Base-by-base conservation (phyloP, 306 rosid genomes). In the Senna tora region DNA sequence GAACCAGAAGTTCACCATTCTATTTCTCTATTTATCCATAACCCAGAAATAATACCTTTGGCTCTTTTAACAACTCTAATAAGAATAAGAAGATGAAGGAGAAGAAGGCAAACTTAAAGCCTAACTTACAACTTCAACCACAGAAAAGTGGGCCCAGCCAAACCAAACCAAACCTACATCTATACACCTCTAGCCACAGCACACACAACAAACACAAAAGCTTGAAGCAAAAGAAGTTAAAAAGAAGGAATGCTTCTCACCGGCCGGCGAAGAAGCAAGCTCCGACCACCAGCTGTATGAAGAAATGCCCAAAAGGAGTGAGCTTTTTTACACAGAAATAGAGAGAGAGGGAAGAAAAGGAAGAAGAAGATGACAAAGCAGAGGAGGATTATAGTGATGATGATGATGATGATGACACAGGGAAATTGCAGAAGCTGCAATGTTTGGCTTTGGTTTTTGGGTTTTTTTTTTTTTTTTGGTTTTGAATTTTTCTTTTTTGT, bases 341-440 rank as follows among this genome's bases (percentile, higher is more conserved):
- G n/a, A 14, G 4, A 16, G 9, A 33, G 15, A 34, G 33, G 17
- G 14, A 34, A 12, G 45, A 13, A n/a, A 0, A 19, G 41, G 45
- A 1, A 25, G 30, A 25, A 25, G 30, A 25, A 25, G 30, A 25
- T 25, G 30, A 25, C 2, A 11, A 7, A 7, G 19, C 0, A 28
- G 8, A 17, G 4, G 22, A 54, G 33, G 49, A 1, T 6, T 21
- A 45, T 41, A 4, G 2, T 6, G 5, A 4, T 1, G n/a, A 67
- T 8, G 52, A 51, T 3, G 57, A 36, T 51, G 58, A 7, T 36
- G 74, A 53, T 19, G 47, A 13, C 52, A 36, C 30, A 50, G 61
- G 61, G 25, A 45, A 47, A 58, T 45, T 69, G 74, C 52, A 6
- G 75, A 68, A 36, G 64, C 62, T 33, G 72, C 72, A 21, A 66